phyloP scores from a whole-genome alignment of 768 basidiomycete species.

The Termitomyces sp. region DNA sequence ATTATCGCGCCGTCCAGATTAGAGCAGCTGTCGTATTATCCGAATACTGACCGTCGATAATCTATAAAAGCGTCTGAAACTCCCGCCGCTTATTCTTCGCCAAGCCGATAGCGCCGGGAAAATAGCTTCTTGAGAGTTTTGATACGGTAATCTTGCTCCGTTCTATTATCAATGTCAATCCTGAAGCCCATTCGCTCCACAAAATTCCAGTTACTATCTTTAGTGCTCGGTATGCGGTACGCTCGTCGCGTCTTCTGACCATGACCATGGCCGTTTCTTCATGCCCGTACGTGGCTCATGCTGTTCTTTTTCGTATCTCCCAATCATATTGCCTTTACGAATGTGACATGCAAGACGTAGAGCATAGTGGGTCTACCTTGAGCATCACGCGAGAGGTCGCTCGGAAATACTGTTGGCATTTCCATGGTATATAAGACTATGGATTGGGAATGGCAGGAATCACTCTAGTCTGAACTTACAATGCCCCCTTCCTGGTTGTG shows the following conservation, averaged over 20 bases:
- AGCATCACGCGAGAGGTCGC: not conserved
- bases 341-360: not conserved
- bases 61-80: not conserved
- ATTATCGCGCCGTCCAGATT: not conserved
- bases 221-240: not conserved
- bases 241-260: slow-evolving; percentile 5
- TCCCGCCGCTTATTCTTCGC: slow-evolving; percentile 4
- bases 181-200: not conserved
- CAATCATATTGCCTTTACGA: slow-evolving; percentile 3
- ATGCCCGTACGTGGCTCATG: not conserved
- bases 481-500: slow-evolving; percentile 1
- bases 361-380: slow-evolving; percentile 6
- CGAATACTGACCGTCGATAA: slow-evolving; percentile 5
- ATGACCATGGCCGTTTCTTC: not conserved
- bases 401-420: slow-evolving; percentile 10
- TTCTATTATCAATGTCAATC: not conserved
- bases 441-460: not conserved
- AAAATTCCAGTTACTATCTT: not conserved
- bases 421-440: slow-evolving; percentile 1
- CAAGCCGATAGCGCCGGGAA: not conserved
- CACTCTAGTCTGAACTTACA: not conserved
- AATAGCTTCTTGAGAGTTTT: not conserved
- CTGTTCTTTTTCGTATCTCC: not conserved
- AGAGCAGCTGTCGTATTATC: slow-evolving; percentile 1
- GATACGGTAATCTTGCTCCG: not conserved